A percentile compares a stretch with the other conserved stretches of the same genome.
Conservation (phyloP, 1,139 yeast species). For the Magnusiomyces suaveolens region DNA sequence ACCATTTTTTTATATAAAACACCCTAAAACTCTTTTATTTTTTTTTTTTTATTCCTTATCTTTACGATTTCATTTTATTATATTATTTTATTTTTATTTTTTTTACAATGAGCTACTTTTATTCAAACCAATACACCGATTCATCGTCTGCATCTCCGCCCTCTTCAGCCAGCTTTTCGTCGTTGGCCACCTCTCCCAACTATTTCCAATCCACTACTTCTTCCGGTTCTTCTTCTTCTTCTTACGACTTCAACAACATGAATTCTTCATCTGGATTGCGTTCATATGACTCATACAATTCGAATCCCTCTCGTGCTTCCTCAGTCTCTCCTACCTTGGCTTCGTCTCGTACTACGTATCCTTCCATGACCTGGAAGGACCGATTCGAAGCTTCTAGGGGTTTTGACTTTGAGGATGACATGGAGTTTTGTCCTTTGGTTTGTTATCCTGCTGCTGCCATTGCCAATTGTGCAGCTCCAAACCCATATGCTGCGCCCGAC, state of each 20-base stretch:
- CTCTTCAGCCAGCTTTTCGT: not conserved
- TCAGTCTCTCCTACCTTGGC: too few relatives aligned
- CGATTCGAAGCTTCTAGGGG: slow-evolving; percentile 57
- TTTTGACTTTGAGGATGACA: slow-evolving; percentile 60
- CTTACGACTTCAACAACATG: not conserved
- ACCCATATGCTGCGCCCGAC: too few relatives aligned
- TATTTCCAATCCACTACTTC: not conserved
- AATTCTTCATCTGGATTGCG: too few relatives aligned
- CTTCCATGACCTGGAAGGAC: not conserved
- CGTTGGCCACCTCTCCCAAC: not conserved
- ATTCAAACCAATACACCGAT: not conserved
- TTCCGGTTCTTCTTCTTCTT: not conserved
- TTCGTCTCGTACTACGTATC: too few relatives aligned
- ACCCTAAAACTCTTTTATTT: not conserved
- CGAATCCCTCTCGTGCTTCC: not conserved
- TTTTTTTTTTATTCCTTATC: not conserved
- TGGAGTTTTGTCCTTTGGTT: slow-evolving; percentile 45
- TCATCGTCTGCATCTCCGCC: not conserved
- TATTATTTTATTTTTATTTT: not conserved
- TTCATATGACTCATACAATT: too few relatives aligned
- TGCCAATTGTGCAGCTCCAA: slow-evolving; percentile 6
- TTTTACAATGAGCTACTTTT: not conserved
- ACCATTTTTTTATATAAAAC: too few relatives aligned
- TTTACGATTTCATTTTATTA: not conserved
- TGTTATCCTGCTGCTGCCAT: not conserved